These are phyloP conservation scores for Rugosomyces carneus DNA, from an alignment of 1,284 basidiomycete species.

Conservation along the genomic window DNA sequence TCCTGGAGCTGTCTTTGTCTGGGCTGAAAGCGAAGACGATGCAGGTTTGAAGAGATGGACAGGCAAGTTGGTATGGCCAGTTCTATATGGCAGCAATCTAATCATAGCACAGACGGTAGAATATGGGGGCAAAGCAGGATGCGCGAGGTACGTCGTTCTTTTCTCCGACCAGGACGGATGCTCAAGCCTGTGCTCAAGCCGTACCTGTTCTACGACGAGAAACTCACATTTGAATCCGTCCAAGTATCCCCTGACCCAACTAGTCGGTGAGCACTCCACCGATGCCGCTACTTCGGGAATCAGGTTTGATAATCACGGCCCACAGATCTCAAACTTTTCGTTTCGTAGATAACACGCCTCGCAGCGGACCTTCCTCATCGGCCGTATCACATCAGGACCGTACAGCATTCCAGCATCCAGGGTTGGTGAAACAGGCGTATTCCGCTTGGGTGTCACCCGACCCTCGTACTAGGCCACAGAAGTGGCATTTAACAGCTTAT, in stretches of 20 bases:
- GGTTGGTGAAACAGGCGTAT: slow-evolving; percentile 60
- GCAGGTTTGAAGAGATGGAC: slow-evolving; percentile 57
- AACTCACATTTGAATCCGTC: slow-evolving; percentile 37
- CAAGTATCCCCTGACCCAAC: slow-evolving; percentile 30
- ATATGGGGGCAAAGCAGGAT: slow-evolving; percentile 63
- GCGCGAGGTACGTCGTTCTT: slow-evolving; percentile 40
- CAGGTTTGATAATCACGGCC: slow-evolving; percentile 16
- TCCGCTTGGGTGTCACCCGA: slow-evolving; percentile 52
- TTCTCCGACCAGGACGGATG: background rate
- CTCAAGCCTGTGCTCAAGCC: slow-evolving; percentile 30
- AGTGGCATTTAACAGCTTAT: slow-evolving; percentile 61
- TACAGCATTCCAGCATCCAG: slow-evolving; percentile 43
- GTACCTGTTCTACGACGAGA: slow-evolving; percentile 64
- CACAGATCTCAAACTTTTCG: slow-evolving; percentile 42
- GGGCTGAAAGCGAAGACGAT: slow-evolving; percentile 62
- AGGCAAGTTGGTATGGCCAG: slow-evolving; percentile 17
- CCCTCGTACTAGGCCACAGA: slow-evolving; percentile 42
- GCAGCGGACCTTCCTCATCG: slow-evolving; percentile 42
- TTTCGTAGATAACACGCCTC: slow-evolving; percentile 51
- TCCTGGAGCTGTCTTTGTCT: slow-evolving; percentile 59
- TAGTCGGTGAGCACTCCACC: slow-evolving; percentile 30
- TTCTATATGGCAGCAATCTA: background rate
- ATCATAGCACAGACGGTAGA: slow-evolving; percentile 40
- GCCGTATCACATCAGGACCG: slow-evolving; percentile 55
- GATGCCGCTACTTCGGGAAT: slow-evolving; percentile 2